Evolutionary conservation across 192 early-diverging fungal genomes (phyloP), one percentile per base, ranked within the genome.

Genomic region (Coemansia sp.): DNA sequence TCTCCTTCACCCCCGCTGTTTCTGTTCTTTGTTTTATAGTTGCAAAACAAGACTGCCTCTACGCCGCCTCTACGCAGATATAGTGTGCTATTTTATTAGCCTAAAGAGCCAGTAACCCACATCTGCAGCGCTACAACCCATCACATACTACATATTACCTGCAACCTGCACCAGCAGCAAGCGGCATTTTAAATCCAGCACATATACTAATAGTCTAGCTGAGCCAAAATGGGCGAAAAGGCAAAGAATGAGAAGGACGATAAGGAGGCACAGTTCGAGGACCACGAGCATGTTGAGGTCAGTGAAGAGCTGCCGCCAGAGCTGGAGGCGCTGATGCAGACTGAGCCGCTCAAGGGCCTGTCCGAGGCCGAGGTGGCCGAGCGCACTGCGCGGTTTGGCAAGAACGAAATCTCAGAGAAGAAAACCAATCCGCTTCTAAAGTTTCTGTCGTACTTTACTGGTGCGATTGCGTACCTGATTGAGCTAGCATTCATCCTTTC

Each of bases 401-500:
- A 68, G 51, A 96, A 96, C 70, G 90, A 92, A 66, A 73, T 91
- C 50, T 82, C 89, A 1, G 95, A 97, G 74, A 83, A 86, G 55
- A 94, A 92, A 75, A 89, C 85, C 9, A 95, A 92, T 73, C 89
- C 90, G 4, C 69, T 93, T 19, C 74, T 95, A 52, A 94, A 94
- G 74, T 94, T 95, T 66, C 78, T 94, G 24, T 77, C 82, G 11
- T 95, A 93, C 74, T 95, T 95, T 66, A 86, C 85, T 8, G 95
- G 95, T n/a, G 84, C 93, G 57, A 93, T 95, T 62, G 87, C 93
- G 24, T 93, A 90, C 74, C 81, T 97, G 50, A 92, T 97, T 54
- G 95, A 97, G 81, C 84, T 95, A 43, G 87, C 95, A 10, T 88
- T 86, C 69, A 88, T 96, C 38, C 84, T 94, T 45, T 88, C 91